Evolutionary conservation across 2,329 filamentous ascomycete species (phyloP), one percentile per base, ranked within the genome.

Genomic region (Zymoseptoria pseudotritici): DNA sequence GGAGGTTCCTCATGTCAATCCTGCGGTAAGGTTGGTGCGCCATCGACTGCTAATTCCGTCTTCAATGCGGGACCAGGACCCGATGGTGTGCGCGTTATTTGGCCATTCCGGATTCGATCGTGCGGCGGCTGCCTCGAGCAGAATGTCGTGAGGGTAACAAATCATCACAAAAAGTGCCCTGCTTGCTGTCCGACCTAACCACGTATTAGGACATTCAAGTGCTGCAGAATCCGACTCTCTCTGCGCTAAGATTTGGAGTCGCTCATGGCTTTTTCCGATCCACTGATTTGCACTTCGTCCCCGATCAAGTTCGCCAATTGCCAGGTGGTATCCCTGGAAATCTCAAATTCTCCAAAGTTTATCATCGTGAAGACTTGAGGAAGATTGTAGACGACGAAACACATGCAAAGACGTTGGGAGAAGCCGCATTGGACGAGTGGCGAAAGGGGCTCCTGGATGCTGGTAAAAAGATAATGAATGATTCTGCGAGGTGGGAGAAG

Each of bases 401-500:
- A 20, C 77, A 83, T 4, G 88, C 86, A 57, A 83, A 84, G 66
- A 74, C 78, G n/a, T 80, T 90, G 65, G 88, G 89, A n/a, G 67
- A 80, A 52, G 86, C 86, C 50, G 83, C 86, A 10, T 81, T 83
- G 3, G 87, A 90, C 66, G 89, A 92, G 72, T 94, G 90, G 89
- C 78, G 86, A 29, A 92, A 92, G 73, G 89, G 89, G 9, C 80
- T 94, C 3, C 82, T 85, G 51, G 77, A 76, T 26, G 80, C 83
- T 60, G 87, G 88, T 9, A 83, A 83, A 66, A 79, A 84, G 60
- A 75, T 79, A 54, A 81, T 85, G 66, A 79, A 78, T 10, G 85
- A 89, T 70, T 80, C 83, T 29, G 80, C 83, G 26, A 83, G 87
- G 55, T 93, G 89, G 86, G 89, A 91, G 70, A 87, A 85, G 67